Conservation (phyloP, 148 eudicot genomes). For the Dianthus caryophyllus region DNA sequence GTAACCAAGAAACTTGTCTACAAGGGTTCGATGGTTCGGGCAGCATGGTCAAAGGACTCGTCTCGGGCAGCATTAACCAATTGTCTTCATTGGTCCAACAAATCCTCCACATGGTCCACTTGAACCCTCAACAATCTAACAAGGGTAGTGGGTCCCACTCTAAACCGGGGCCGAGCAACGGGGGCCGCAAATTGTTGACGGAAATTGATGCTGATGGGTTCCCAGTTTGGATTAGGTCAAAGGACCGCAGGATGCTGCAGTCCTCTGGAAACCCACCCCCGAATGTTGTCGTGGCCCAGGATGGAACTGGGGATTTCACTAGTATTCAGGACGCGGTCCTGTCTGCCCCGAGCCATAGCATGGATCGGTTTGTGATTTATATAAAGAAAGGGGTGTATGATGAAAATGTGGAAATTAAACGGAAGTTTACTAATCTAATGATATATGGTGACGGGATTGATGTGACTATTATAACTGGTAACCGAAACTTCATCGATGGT, state of each 20-base stretch:
- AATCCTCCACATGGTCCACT: constrained; percentile 51
- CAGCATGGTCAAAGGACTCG: constrained; percentile 37
- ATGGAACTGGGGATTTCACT: constrained; percentile 63
- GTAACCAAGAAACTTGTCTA: constrained; percentile 75
- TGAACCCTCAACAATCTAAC: constrained; percentile 10
- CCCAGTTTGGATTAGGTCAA: constrained; percentile 54
- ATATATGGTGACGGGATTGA: constrained; percentile 86
- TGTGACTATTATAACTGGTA: constrained; percentile 58
- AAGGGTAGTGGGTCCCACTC: not conserved
- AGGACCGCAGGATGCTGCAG: constrained; percentile 58
- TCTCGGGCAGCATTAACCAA: constrained; percentile 47
- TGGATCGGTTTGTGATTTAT: constrained; percentile 48
- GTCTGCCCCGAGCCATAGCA: constrained; percentile 42
- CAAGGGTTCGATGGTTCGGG: constrained; percentile 79
- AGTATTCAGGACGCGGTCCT: constrained; percentile 51
- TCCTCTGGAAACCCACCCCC: constrained; percentile 23
- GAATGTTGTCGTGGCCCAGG: constrained; percentile 57
- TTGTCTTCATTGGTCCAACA: constrained; percentile 46
- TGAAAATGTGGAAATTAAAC: constrained; percentile 63
- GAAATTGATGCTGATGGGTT: constrained; percentile 17
- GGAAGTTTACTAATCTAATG: constrained; percentile 67
- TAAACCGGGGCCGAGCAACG: constrained; percentile 13
- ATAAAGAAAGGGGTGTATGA: constrained; percentile 71
- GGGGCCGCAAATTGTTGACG: constrained; percentile 14
- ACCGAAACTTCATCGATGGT: constrained; percentile 50